Conservation (phyloP, 768 basidiomycete species). For the Albatrellus ellisii region DNA sequence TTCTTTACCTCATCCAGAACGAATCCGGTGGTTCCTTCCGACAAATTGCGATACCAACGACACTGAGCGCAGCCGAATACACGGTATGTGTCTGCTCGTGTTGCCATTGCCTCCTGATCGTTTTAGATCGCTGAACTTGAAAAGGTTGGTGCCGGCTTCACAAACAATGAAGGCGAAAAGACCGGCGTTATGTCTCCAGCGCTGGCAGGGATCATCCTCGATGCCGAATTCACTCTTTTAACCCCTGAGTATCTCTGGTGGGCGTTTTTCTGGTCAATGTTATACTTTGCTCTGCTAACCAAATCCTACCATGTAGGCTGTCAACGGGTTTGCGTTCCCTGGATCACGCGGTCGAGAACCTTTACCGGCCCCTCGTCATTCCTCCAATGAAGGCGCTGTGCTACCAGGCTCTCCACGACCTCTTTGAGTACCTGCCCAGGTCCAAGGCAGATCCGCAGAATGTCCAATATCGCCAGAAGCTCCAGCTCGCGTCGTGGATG, state of each 20-base stretch:
- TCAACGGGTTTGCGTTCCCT: conserved; percentile 71
- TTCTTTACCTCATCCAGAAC: conserved; percentile 48
- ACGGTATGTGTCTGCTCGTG: conserved; percentile 26
- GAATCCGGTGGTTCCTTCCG: conserved; percentile 37
- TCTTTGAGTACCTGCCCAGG: conserved; percentile 60
- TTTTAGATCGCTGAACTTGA: not conserved
- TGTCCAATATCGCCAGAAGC: conserved; percentile 48
- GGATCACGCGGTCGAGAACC: conserved; percentile 63
- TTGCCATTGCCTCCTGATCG: not conserved
- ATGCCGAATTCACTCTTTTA: conserved; percentile 56
- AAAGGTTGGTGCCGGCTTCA: conserved; percentile 58
- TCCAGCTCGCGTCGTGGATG: conserved; percentile 73
- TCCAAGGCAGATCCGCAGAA: conserved; percentile 46
- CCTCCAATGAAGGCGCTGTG: conserved; percentile 51
- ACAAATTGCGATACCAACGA: conserved; percentile 76
- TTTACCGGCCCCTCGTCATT: conserved; percentile 44
- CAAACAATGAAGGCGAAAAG: conserved; percentile 57
- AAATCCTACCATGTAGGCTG: conserved; percentile 30
- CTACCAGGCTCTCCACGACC: conserved; percentile 52
- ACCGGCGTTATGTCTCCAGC: conserved; percentile 39
- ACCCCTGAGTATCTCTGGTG: conserved; percentile 72
- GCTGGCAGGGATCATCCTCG: conserved; percentile 62
- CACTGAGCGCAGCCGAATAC: conserved; percentile 70
- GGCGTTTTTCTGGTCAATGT: not conserved
- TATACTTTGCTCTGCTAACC: not conserved